Evolutionary conservation across 208 protist species (phyloP), one percentile per base, ranked within the genome.

Genomic region (Leishmania mexicana): DNA sequence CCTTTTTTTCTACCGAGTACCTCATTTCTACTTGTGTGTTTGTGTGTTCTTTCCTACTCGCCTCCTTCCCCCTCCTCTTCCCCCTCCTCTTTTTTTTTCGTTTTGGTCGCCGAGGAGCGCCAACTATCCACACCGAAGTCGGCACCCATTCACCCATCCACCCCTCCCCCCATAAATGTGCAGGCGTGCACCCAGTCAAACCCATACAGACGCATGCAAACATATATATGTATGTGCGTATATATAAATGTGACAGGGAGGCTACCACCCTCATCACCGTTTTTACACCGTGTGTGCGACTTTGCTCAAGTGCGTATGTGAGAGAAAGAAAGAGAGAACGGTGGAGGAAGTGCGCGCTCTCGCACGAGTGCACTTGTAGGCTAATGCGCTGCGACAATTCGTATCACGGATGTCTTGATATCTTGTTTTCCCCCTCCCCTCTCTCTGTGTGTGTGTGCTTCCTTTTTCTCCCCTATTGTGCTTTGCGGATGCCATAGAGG

Each of bases 41-140:
- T 10, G 8, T 11, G 45, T 47, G 45, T 47, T 47, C 45, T 83
- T 31, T 42, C 74, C 35, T 85, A 13, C 54, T 77, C 10, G 60
- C n/a, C 49, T 24, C 8, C 54, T 7, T 64, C 40, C 53, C 5
- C 3, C 57, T 40, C 40, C 60, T 24, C 24, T 24, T 85, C 45
- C 65, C 10, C 13, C 21, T 79, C 7, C 62, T 84, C 78, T 74
- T 45, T 76, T 74, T 76, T 76, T 35, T 28, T 83, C 38, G 45
- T 57, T 68, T 28, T 53, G 38, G 17, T 54, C 3, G 40, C 21
- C 24, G n/a, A 3, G 64, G 13, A 40, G 57, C 57, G 57, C 57
- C 31, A 1, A 62, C 6, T 21, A 62, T 24, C 6, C 7, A n/a
- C 24, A 62, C 57, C 57, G 15, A 62, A 8, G 17, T 40, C 11